These are phyloP conservation scores for Bipolaris bicolor DNA, from an alignment of 2,329 filamentous ascomycete species.

Conservation along the genomic window DNA sequence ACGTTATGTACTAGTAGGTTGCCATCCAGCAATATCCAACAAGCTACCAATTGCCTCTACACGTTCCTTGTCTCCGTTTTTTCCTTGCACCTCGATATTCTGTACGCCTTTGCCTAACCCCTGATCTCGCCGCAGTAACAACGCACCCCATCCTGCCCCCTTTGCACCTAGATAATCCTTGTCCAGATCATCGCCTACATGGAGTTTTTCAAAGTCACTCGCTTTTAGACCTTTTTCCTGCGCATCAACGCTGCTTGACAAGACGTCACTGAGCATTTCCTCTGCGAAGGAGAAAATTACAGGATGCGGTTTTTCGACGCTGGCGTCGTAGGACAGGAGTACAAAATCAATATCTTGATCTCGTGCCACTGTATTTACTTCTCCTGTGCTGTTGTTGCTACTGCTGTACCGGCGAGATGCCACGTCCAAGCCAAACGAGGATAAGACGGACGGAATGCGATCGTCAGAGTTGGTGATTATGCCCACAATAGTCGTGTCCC, in stretches of 20 bases:
- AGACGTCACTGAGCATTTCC: conserved; percentile 48
- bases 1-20: neutral
- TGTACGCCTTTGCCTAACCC: neutral
- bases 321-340: conserved; percentile 68
- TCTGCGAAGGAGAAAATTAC: conserved; percentile 64
- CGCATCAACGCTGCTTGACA: conserved; percentile 23
- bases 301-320: conserved; percentile 63
- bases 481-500: conserved; percentile 57
- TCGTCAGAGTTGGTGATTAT: conserved; percentile 69
- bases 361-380: conserved; percentile 11
- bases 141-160: conserved; percentile 55
- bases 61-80: neutral
- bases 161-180: conserved; percentile 60
- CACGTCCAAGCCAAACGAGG: conserved; percentile 60
- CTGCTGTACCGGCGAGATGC: conserved; percentile 27
- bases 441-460: conserved; percentile 61
- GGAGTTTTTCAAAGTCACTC: conserved; percentile 52
- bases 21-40: neutral
- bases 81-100: neutral
- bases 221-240: conserved; percentile 11
- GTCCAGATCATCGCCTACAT: conserved; percentile 61
- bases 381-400: conserved; percentile 24
- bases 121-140: conserved; percentile 49
- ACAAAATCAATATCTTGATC: conserved; percentile 60
- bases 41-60: neutral